Percentiles rank a stretch among this genome's conserved stretches.
These are phyloP conservation scores for Candida berthetii DNA, from an alignment of 805 yeast genomes.

Conservation along the genomic window DNA sequence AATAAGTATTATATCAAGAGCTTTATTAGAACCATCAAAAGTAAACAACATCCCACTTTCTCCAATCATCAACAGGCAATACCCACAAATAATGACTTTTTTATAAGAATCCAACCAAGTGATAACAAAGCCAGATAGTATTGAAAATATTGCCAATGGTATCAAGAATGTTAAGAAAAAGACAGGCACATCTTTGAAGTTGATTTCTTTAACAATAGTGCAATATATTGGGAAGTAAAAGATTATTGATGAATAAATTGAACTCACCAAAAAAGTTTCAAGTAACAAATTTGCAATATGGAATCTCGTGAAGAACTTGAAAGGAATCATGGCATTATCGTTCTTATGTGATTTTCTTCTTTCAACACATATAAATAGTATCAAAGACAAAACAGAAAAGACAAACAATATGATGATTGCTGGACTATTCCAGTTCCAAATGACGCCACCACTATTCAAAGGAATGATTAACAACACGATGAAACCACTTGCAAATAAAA, in stretches of 20 bases:
- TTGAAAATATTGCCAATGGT: slow-evolving; percentile 34
- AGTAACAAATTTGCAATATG: slow-evolving; percentile 27
- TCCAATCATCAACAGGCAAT: slow-evolving; percentile 34
- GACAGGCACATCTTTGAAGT: slow-evolving; percentile 11
- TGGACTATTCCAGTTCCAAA: slow-evolving; percentile 39
- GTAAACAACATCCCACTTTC: slow-evolving; percentile 28
- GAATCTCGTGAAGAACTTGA: slow-evolving; percentile 30
- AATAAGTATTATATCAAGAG: slow-evolving; percentile 26
- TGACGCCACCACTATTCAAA: slow-evolving; percentile 47
- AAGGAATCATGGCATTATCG: slow-evolving; percentile 46
- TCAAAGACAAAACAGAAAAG: slow-evolving; percentile 27
- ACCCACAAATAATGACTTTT: slow-evolving; percentile 34
- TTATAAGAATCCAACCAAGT: slow-evolving; percentile 36
- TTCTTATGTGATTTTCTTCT: slow-evolving; percentile 28
- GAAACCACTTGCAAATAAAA: slow-evolving; percentile 36
- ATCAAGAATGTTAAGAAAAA: slow-evolving; percentile 34
- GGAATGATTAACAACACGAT: slow-evolving; percentile 43
- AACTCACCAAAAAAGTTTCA: slow-evolving; percentile 40
- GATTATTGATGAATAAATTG: slow-evolving; percentile 36
- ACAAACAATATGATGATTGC: slow-evolving; percentile 23
- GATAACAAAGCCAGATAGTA: slow-evolving; percentile 39
- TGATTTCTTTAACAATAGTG: slow-evolving; percentile 32
- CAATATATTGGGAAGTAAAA: slow-evolving; percentile 41
- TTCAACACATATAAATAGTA: slow-evolving; percentile 37
- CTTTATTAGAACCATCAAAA: slow-evolving; percentile 21